Evolutionary conservation across 495 filamentous ascomycete genomes (phyloP), one percentile per base, ranked within the genome.

Genomic region (Aspergillus conjunctus): DNA sequence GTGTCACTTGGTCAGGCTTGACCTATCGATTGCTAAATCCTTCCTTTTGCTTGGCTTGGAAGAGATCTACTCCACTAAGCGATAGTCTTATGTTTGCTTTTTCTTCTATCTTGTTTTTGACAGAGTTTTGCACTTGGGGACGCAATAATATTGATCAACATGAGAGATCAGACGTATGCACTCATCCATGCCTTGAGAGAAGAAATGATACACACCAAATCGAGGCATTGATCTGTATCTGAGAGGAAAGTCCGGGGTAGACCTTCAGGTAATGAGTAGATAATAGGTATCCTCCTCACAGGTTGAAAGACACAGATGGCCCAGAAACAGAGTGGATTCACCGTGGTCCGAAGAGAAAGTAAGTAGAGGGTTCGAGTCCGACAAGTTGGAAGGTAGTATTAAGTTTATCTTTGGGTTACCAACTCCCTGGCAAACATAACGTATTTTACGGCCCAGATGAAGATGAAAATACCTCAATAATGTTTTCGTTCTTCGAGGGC

Each of bases 111-210:
- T 32, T 18, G 18, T 22, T 48, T 21, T 21, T 18, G 26, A 11
- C 14, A 32, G 6, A 4, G 1, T 30, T 14, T n/a, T 6, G n/a
- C 21, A 49, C 20, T 22, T 31, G 7, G 37, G 37, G 11, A 30
- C 30, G 34, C n/a, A n/a, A n/a, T n/a, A n/a, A n/a, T n/a, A n/a
- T n/a, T n/a, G 33, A 58, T 58, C 46, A 43, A 51, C 45, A 41
- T 51, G 56, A 58, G 56, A 31, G 32, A 58, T 58, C 33, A 58
- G 7, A 58, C 14, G 49, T 6, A 58, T 48, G 37, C 37, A 41
- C 37, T 15, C 21, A n/a, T 20, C 9, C 54, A 30, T 7, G 21
- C n/a, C 22, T 51, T 15, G 17, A 34, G 31, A 52, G 17, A 12
- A 34, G n/a, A 34, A 15, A 34, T n/a, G 22, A 32, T 31, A 15